Evolutionary conservation across 2,329 filamentous ascomycete genomes (phyloP), one percentile per base, ranked within the genome.

Genomic region (Sphaerulina vaccinii): DNA sequence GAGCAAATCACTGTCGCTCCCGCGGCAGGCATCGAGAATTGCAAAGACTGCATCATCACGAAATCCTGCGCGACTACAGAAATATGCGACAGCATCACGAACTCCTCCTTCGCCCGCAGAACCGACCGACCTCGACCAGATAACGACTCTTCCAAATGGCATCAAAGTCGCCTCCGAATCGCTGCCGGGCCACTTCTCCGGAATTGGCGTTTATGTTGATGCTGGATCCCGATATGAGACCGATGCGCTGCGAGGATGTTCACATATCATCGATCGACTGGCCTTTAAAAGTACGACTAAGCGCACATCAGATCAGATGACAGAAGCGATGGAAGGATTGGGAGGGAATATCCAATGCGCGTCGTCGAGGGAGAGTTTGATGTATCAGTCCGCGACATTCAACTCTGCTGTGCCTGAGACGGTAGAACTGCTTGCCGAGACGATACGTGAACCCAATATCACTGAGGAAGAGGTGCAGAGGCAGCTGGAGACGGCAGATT

Each of bases 351-450:
- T 99, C 54, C 91, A 97, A 73, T 99, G 93, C 73, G 91, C 92
- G 9, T 96, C 91, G 1, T 95, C 90, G 1, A 81, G 93, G 59
- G 93, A 99, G 73, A 90, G 90, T 51, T 82, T 99, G 74, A 99
- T 99, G 93, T 99, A 99, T 76, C 93, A 99, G 72, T 89, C 90
- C 1, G 93, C 93, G 21, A 96, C 91, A 23, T 99, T 99, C 81
- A 99, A 99, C 76, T 86, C 86, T 21, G 86, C 90, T 15, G 90
- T 99, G 7, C 85, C 88, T 5, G 83, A 83, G 7, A 90, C 92
- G 10, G 82, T 95, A 19, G 89, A 80, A 23, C 74, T 99, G 15
- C 81, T 99, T 35, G 92, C 93, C 53, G 93, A 99, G 71, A 97
- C 93, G 24, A 95, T 99, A 57, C 86, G 90, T 52, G 82, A 95